Conservation (phyloP, 345 rosid species). For the Salix viminalis region DNA sequence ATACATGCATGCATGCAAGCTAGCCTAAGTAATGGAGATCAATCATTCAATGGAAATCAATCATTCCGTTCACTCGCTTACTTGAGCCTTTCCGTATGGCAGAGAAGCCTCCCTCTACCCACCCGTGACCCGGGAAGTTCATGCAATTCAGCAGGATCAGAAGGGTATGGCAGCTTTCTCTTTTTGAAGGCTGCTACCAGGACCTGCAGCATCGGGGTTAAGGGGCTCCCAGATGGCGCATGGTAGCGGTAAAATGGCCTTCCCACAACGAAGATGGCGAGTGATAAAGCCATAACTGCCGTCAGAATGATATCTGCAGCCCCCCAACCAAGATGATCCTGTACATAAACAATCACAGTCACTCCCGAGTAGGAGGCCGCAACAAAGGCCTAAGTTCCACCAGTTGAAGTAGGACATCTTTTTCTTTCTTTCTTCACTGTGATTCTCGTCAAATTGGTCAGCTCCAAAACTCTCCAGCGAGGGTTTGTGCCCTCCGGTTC, state of each 20-base stretch:
- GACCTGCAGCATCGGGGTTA: slow-evolving; percentile 81
- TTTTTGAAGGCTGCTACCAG: slow-evolving; percentile 69
- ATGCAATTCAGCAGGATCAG: slow-evolving; percentile 46
- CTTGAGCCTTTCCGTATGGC: slow-evolving; percentile 65
- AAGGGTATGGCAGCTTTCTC: slow-evolving; percentile 59
- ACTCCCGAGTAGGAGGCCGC: slow-evolving; percentile 72
- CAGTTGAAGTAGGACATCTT: slow-evolving; percentile 94
- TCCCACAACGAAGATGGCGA: slow-evolving; percentile 58
- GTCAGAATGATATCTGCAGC: slow-evolving; percentile 61
- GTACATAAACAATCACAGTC: slow-evolving; percentile 63
- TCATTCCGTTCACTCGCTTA: slow-evolving; percentile 28
- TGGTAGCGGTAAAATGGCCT: slow-evolving; percentile 69
- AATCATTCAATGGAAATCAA: not conserved
- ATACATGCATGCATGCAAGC: not conserved
- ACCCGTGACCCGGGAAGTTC: slow-evolving; percentile 41
- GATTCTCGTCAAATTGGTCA: slow-evolving; percentile 86
- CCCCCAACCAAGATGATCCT: slow-evolving; percentile 86
- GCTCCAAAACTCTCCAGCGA: slow-evolving; percentile 94
- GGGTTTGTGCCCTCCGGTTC: slow-evolving; percentile 97
- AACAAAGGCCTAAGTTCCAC: slow-evolving; percentile 83
- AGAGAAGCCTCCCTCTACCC: slow-evolving; percentile 51
- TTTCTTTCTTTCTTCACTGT: slow-evolving; percentile 60
- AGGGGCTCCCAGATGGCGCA: slow-evolving; percentile 66
- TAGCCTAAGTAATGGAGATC: not conserved
- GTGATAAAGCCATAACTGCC: slow-evolving; percentile 56